Percentiles rank a stretch among this genome's conserved stretches.
Evolutionary conservation across 208 protist genomes (phyloP).

Genomic region (Trypanosoma theileri): DNA sequence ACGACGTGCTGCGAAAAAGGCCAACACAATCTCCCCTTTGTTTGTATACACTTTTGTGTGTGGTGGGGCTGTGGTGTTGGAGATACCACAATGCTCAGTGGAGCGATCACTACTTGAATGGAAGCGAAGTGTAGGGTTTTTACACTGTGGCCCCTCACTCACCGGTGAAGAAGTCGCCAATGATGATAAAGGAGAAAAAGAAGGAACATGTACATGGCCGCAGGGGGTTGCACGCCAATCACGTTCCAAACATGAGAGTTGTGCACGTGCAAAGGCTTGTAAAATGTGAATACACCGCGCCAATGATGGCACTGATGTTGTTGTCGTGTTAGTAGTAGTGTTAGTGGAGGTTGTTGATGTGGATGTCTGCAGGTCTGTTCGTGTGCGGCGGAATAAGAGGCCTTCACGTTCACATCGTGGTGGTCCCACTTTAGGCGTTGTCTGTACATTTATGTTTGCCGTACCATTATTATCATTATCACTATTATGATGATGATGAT

Average conservation of each 20-base stretch:
- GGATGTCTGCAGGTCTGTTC: too few species aligned
- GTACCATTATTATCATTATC: neutral
- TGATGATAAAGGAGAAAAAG: neutral
- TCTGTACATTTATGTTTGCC: neutral
- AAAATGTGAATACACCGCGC: constrained; percentile 18
- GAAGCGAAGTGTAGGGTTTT: neutral
- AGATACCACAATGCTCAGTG: neutral
- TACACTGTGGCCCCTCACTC: neutral
- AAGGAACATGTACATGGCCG: neutral
- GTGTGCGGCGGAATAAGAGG: too few species aligned
- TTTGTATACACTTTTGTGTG: neutral
- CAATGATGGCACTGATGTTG: constrained; percentile 1
- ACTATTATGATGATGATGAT: neutral
- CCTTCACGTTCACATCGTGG: too few species aligned
- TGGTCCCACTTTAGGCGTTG: too few species aligned
- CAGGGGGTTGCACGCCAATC: neutral
- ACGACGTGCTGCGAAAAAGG: constrained; percentile 16
- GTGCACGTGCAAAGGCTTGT: constrained; percentile 27
- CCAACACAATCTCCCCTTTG: constrained; percentile 6
- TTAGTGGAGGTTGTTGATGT: too few species aligned
- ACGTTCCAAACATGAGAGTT: constrained; percentile 4
- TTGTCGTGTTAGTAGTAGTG: too few species aligned
- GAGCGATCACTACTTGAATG: too few species aligned
- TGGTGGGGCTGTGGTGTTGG: neutral
- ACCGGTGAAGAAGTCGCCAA: neutral